A percentile compares a stretch with the other conserved stretches of the same genome.
These are phyloP conservation scores for Pestalotiopsis sp. DNA, from an alignment of 2,329 filamentous ascomycete species.

Conservation along the genomic window DNA sequence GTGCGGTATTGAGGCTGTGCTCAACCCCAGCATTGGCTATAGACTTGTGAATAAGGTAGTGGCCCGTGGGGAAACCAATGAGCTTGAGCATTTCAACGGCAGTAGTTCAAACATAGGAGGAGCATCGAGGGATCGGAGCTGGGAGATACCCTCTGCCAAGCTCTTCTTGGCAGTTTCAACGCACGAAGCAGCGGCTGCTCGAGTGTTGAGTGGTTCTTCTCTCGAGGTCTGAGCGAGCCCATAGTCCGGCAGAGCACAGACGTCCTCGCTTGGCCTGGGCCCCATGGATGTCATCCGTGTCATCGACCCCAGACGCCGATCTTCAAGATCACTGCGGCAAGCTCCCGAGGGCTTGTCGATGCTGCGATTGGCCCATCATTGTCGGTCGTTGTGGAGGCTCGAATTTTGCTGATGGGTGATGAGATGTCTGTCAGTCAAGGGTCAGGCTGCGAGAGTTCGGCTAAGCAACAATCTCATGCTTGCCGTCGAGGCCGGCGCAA, in stretches of 20 bases:
- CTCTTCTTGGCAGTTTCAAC: constrained; percentile 13
- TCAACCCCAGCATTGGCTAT: constrained; percentile 6
- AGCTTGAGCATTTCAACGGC: not conserved
- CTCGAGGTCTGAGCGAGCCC: constrained; percentile 5
- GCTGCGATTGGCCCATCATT: constrained; percentile 2
- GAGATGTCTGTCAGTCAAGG: not conserved
- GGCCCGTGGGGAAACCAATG: constrained; percentile 1
- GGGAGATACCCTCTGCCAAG: constrained; percentile 3
- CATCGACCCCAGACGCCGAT: not conserved
- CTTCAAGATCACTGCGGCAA: not conserved
- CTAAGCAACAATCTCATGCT: not conserved
- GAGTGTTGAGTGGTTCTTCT: not conserved
- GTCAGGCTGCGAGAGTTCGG: not conserved
- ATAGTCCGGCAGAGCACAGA: not conserved
- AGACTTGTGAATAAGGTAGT: constrained; percentile 8
- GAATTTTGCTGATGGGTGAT: not conserved
- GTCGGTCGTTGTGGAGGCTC: not conserved
- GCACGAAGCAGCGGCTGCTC: not conserved
- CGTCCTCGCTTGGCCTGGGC: not conserved
- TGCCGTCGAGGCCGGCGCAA: not conserved
- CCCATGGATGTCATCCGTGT: constrained; percentile 4
- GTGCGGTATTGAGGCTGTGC: constrained; percentile 7
- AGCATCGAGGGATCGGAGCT: not conserved
- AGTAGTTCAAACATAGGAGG: not conserved
- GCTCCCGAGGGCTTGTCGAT: constrained; percentile 1